phyloP scores from a whole-genome alignment of 345 rosid genomes.

The Angophora floribunda region DNA sequence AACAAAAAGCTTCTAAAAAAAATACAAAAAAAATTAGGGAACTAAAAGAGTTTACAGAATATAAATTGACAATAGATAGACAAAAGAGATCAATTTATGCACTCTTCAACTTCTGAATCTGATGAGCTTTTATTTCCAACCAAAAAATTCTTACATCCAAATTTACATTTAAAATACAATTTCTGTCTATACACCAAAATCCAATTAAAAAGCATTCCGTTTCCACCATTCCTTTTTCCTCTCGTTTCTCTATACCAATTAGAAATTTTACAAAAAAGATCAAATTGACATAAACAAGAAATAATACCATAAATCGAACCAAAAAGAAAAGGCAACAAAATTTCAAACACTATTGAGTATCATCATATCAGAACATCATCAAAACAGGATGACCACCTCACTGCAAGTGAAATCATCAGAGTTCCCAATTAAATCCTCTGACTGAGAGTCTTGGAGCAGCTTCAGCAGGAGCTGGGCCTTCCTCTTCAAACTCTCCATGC shows the following conservation, averaged over 20 bases:
- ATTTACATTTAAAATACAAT: conserved; percentile 19
- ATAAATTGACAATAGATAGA: neutral
- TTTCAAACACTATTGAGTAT: neutral
- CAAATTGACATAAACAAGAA: neutral
- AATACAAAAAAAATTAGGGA: neutral
- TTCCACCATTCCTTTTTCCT: neutral
- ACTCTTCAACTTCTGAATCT: neutral
- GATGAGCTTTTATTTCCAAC: neutral
- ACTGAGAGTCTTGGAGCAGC: conserved; percentile 66
- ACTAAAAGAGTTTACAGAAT: neutral
- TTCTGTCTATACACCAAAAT: conserved; percentile 3
- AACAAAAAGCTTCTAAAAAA: neutral
- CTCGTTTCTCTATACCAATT: neutral
- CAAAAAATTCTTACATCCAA: conserved; percentile 25
- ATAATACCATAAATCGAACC: neutral
- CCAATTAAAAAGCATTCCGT: neutral
- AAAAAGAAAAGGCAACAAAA: neutral
- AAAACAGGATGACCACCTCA: conserved; percentile 49
- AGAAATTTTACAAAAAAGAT: neutral
- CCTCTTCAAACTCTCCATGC: conserved; percentile 89
- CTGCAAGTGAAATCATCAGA: conserved; percentile 59
- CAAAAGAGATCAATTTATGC: neutral
- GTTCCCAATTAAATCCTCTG: conserved; percentile 32
- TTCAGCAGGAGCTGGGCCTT: conserved; percentile 89
- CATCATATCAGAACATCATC: neutral